Base-by-base conservation (phyloP, 2,329 filamentous ascomycete species). In the Dryadomyces sulphureus region DNA sequence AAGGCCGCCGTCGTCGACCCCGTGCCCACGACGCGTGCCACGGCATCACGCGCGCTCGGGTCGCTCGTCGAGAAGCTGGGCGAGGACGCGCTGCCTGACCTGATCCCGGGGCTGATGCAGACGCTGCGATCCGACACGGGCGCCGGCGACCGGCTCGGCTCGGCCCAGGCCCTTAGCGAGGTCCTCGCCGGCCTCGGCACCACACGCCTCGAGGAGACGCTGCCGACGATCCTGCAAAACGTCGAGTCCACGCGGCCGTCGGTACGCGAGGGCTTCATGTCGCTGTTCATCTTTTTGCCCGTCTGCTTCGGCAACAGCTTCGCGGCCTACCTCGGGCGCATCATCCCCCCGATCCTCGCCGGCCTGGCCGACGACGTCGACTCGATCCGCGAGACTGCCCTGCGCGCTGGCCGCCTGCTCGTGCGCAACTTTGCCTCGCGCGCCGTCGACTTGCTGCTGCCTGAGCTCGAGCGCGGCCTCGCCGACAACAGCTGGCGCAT, bases 271-370 rank as follows among this genome's bases (percentile, higher is more conserved):
- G 92, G 92, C 40, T 98, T 98, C 69, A 98, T 98, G 92, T 95
- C 92, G 7, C 75, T 98, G 36, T 98, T 98, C 66, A 96, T 98
- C 54, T 98, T 95, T 75, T 78, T 98, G 67, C 92, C 92, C 12
- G 92, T 94, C 45, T 98, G 92, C 66, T 98, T 98, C 57, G 92
- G 92, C 57, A 98, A 98, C 72, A 94, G 89, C 62, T 98, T 98
- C 59, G 84, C 92, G 55, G 88, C 87, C 59, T 98, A 98, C 59
- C 81, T 98, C 50, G 86, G 81, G 65, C 88, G 81, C 60, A 94
- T 98, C 57, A 94, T 98, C 55, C 93, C 92, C 17, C 84, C 92
- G 19, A 96, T 98, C 56, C 72, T 98, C 52, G 80, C 87, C 53
- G 93, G 93, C 56, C 73, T 98, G 61, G 93, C 92, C 30, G 92